Evolutionary conservation across 139 green algal genomes (phyloP).

Genomic region (Tetratostichococcus sp.): DNA sequence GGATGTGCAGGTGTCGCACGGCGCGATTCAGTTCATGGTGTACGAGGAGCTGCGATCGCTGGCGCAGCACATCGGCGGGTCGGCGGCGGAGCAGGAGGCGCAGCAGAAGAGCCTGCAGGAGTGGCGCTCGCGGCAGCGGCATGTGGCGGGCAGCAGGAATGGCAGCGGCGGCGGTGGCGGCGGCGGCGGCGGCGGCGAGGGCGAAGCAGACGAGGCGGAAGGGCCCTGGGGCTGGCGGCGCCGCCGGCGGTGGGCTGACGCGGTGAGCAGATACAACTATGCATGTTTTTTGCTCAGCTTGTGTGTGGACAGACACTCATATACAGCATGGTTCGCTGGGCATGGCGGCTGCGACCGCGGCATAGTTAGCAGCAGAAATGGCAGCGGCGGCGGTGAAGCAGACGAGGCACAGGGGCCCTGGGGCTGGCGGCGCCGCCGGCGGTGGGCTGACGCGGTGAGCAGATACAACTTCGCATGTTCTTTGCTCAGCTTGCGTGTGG

Average conservation of each 20-base stretch:
- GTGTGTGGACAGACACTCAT: too few relatives aligned
- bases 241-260: too few relatives aligned
- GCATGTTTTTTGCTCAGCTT: too few relatives aligned
- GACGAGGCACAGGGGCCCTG: not conserved
- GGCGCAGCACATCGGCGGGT: constrained; percentile 4
- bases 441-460: too few relatives aligned
- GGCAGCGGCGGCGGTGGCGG: not conserved
- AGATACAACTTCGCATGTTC: too few relatives aligned
- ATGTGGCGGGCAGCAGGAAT: not conserved
- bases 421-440: constrained; percentile 5
- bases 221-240: constrained; percentile 12
- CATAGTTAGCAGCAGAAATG: too few relatives aligned
- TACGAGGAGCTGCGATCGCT: constrained; percentile 91
- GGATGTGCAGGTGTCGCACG: constrained; percentile 63
- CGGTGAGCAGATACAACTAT: too few relatives aligned
- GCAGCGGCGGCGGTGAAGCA: not conserved
- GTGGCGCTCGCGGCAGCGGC: not conserved
- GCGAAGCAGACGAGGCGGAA: not conserved
- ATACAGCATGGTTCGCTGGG: too few relatives aligned
- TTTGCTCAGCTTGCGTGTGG: too few relatives aligned
- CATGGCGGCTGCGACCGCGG: too few relatives aligned
- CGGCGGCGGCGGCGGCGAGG: too few relatives aligned
- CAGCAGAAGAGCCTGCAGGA: not conserved
- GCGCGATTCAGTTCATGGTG: constrained; percentile 91
- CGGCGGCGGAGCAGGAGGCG: constrained; percentile 8